Evolutionary conservation across 2,329 filamentous ascomycete species (phyloP), one percentile per base, ranked within the genome.

Genomic region (Colletotrichum gloeosporioides): DNA sequence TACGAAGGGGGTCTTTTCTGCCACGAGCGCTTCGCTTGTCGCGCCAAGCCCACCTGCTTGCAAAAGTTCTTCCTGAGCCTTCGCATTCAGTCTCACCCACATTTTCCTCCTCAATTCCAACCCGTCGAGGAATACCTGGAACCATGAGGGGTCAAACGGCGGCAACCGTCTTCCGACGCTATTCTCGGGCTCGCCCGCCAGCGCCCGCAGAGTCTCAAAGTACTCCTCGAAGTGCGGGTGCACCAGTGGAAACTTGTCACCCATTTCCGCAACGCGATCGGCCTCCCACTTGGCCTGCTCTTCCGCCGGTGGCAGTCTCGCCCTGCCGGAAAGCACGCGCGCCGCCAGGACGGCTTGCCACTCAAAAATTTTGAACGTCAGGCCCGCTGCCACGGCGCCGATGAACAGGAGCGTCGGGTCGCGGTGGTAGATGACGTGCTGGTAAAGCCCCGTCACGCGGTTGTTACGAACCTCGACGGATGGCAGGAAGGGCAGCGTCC

Each of bases 341-440:
- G 92, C 92, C 0, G 89, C 90, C 2, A 91, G 86, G 0, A 93
- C 92, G 8, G 92, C 91, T 79, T 94, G 92, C 90, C 91, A 93
- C 83, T 94, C 92, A 71, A 93, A 93, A 34, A 93, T 88, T 80
- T 92, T 93, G 84, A 94, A 94, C 0, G 92, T 94, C 32, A 94
- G 82, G 0, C 90, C 90, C 0, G 89, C 89, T 2, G 85, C 84
- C 0, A 89, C 90, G 6, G 91, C 92, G 31, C 91, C 92, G 4
- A 93, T 85, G 79, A 93, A 93, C 4, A 89, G 82, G 12, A 93
- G 83, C 0, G 87, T 89, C 0, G 90, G 89, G 77, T 93, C 91
- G 22, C 86, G 78, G 39, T 84, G 85, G 81, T 87, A 91, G 8
- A 92, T 89, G 1, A 92, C 84, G 79, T 93, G 91, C 79, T 91